Percentiles rank a stretch among this genome's conserved stretches.
Evolutionary conservation across 2,329 filamentous ascomycete genomes (phyloP).

Genomic region (Talaromyces albobiverticillius): DNA sequence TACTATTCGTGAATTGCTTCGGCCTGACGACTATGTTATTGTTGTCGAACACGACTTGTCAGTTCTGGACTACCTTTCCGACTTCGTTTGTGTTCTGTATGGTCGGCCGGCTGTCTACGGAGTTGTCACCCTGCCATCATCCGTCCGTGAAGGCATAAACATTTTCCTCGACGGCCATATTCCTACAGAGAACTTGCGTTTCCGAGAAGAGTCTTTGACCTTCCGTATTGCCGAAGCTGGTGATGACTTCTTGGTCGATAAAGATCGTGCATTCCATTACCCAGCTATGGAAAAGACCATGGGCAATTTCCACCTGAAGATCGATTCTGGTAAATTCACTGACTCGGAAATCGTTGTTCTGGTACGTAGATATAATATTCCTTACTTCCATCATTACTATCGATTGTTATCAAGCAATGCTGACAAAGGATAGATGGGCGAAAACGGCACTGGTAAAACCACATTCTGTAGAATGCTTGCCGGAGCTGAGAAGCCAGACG

Average conservation of each 20-base stretch:
- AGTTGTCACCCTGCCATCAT: constrained; percentile 93
- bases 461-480: constrained; percentile 97
- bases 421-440: constrained; percentile 65
- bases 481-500: constrained; percentile 88
- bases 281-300: constrained; percentile 91
- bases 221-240: constrained; percentile 89
- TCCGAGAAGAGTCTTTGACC: constrained; percentile 93
- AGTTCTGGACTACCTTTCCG: constrained; percentile 95
- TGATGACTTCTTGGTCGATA: constrained; percentile 84
- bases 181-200: constrained; percentile 95
- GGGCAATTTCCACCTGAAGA: constrained; percentile 77
- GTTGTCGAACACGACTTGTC: constrained; percentile 99
- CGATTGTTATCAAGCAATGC: not conserved
- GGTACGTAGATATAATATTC: constrained; percentile 29
- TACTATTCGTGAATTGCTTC: constrained; percentile 86
- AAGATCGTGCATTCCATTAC: constrained; percentile 80
- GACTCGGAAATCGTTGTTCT: constrained; percentile 99
- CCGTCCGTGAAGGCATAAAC: constrained; percentile 98
- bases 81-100: constrained; percentile 97
- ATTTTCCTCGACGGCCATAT: constrained; percentile 99
- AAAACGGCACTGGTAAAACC: constrained; percentile 99
- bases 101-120: constrained; percentile 93
- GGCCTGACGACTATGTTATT: constrained; percentile 91
- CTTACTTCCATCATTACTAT: not conserved
- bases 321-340: constrained; percentile 84